Evolutionary conservation across 2,329 filamentous ascomycete genomes (phyloP).

Genomic region (Calonectria multiphialidica): DNA sequence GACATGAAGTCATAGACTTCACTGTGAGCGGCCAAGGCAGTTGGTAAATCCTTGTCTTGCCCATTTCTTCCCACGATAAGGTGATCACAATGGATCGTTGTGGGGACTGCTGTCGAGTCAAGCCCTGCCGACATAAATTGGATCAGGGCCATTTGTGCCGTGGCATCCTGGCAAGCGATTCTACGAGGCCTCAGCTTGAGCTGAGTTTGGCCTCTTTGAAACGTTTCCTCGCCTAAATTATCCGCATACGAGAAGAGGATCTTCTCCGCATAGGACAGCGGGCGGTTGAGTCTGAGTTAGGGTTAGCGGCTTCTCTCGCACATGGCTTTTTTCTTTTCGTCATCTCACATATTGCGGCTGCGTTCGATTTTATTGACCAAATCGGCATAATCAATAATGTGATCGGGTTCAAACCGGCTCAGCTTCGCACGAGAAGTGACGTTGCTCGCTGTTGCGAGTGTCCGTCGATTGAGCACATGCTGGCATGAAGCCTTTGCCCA

Average conservation of each 20-base stretch:
- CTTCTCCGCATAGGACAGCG: slow-evolving; percentile 97
- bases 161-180: slow-evolving; percentile 99
- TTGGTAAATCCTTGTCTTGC: slow-evolving; percentile 90
- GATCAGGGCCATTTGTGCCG: slow-evolving; percentile 98
- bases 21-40: slow-evolving; percentile 95
- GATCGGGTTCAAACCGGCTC: background rate
- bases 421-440: background rate
- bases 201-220: slow-evolving; percentile 95
- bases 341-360: background rate
- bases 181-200: slow-evolving; percentile 96
- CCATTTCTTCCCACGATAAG: slow-evolving; percentile 98
- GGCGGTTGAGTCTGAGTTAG: slow-evolving; percentile 82
- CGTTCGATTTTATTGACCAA: background rate
- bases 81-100: slow-evolving; percentile 98
- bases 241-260: slow-evolving; percentile 98
- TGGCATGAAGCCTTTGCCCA: background rate
- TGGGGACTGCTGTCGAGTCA: slow-evolving; percentile 92
- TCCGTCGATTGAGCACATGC: background rate
- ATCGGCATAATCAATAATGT: background rate
- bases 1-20: slow-evolving; percentile 99
- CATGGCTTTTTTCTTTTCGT: background rate
- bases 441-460: background rate
- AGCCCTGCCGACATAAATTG: slow-evolving; percentile 99
- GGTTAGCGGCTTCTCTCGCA: background rate
- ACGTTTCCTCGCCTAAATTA: slow-evolving; percentile 94